Evolutionary conservation across 306 rosid genomes (phyloP).

Genomic region (Rosa rugosa): DNA sequence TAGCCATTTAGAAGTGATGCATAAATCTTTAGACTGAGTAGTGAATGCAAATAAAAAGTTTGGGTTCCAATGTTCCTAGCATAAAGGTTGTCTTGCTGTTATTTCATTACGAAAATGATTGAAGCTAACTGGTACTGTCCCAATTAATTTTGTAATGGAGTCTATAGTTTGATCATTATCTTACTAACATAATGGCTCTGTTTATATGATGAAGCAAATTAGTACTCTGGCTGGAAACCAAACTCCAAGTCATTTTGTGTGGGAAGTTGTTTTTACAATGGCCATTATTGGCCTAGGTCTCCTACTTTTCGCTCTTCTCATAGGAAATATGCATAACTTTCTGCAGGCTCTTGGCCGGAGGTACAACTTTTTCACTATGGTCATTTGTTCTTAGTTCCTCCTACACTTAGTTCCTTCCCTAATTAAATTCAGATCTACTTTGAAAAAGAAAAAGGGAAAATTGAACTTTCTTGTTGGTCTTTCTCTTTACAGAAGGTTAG

Average conservation of each 20-base stretch:
- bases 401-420: too few species aligned
- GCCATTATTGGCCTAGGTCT: too few species aligned
- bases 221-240: too few species aligned
- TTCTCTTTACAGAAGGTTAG: conserved; percentile 57
- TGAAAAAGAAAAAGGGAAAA: neutral
- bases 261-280: too few species aligned
- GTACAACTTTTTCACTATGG: too few species aligned
- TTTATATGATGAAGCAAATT: too few species aligned
- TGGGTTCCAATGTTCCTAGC: neutral
- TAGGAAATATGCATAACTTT: too few species aligned
- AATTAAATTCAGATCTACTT: neutral
- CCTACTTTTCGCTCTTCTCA: too few species aligned
- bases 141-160: neutral
- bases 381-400: too few species aligned
- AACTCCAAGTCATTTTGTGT: too few species aligned
- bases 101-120: neutral
- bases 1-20: neutral
- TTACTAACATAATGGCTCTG: too few species aligned
- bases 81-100: neutral
- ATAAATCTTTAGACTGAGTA: neutral
- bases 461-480: neutral
- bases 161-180: conserved; percentile 2
- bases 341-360: too few species aligned
- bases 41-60: neutral
- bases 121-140: neutral